Evolutionary conservation across 345 rosid genomes (phyloP).

Genomic region (Aurinia saxatilis): DNA sequence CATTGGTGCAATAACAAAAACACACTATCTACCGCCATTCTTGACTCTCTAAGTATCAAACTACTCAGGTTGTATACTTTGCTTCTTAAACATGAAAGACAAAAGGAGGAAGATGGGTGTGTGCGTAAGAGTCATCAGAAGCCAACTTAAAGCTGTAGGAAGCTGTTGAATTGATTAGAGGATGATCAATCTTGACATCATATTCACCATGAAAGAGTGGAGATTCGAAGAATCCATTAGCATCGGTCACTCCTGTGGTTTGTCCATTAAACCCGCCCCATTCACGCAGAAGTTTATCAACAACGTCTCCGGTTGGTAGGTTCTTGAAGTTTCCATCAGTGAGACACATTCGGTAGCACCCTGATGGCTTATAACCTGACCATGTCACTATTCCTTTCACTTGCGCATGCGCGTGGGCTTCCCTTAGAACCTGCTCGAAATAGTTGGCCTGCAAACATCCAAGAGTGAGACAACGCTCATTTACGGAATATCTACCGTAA

Average conservation of each 20-base stretch:
- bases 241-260: constrained; percentile 33
- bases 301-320: no score
- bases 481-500: no score
- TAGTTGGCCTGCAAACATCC: constrained; percentile 43
- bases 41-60: no score
- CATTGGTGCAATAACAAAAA: no score
- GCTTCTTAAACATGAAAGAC: constrained; percentile 15
- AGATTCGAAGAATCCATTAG: no score
- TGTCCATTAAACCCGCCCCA: constrained; percentile 37
- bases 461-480: no score
- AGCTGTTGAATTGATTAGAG: background rate
- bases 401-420: constrained; percentile 56
- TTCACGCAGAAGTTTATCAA: constrained; percentile 56
- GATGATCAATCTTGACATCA: constrained; percentile 30
- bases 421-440: constrained; percentile 60
- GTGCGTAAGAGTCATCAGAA: background rate
- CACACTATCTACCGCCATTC: no score
- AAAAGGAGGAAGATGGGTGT: background rate
- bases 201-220: constrained; percentile 69
- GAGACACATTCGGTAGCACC: constrained; percentile 70
- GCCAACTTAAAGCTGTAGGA: constrained; percentile 16
- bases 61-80: background rate
- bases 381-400: constrained; percentile 64
- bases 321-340: constrained; percentile 67
- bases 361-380: constrained; percentile 52